Evolutionary conservation across 768 basidiomycete genomes (phyloP).

Genomic region (Dendrothele bispora): DNA sequence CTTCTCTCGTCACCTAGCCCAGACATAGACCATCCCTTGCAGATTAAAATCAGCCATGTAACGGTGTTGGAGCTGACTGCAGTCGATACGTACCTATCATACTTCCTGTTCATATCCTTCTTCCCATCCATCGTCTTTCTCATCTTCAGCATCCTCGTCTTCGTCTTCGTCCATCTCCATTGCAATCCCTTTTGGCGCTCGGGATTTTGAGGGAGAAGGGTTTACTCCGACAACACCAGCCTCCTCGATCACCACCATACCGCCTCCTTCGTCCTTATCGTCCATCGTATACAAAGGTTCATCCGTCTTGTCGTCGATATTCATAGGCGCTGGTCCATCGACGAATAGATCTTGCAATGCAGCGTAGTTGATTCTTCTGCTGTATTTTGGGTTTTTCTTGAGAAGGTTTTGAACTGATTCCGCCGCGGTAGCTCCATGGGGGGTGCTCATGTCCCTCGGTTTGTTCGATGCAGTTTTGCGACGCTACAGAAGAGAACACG

Average conservation of each 20-base stretch:
- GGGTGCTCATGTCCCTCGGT: conserved; percentile 75
- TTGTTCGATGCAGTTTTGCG: conserved; percentile 59
- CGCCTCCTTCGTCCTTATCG: conserved; percentile 45
- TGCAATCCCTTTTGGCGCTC: conserved; percentile 16
- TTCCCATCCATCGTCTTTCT: conserved; percentile 40
- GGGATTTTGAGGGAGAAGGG: conserved; percentile 19
- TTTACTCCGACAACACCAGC: conserved; percentile 33
- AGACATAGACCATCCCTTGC: no score
- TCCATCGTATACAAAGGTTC: conserved; percentile 14
- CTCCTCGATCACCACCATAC: conserved; percentile 44
- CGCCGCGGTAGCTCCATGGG: conserved; percentile 67
- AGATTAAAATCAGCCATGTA: no score
- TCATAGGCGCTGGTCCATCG: conserved; percentile 34
- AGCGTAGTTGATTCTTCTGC: conserved; percentile 92
- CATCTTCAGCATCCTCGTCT: conserved; percentile 55
- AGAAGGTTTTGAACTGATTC: conserved; percentile 78
- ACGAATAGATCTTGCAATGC: conserved; percentile 80
- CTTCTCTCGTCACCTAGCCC: no score
- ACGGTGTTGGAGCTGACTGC: no score
- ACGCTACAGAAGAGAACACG: conserved; percentile 42
- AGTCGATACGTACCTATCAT: no score
- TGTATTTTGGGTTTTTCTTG: conserved; percentile 85
- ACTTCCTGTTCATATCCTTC: conserved; percentile 77
- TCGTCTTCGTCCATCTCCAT: conserved; percentile 47
- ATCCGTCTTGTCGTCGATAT: background rate